Evolutionary conservation across 2,329 filamentous ascomycete genomes (phyloP), one percentile per base, ranked within the genome.

Genomic region (Pseudopithomyces chartarum): DNA sequence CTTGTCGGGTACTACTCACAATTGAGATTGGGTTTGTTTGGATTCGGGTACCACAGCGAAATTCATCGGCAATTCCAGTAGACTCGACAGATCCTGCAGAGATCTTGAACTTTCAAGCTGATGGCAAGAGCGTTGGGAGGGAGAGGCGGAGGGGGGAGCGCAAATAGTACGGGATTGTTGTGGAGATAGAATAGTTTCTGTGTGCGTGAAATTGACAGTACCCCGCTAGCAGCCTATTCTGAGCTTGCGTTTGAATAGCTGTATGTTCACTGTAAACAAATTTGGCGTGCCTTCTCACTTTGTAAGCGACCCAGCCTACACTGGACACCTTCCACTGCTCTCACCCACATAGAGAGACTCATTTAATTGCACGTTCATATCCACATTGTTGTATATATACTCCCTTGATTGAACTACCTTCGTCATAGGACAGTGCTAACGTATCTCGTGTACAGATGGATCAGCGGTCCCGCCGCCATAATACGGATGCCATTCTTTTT

Each of bases 241-340:
- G 8, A 8, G 26, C 23, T 17, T n/a, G 6, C 11, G 4, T 17
- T 7, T 3, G 6, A 29, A 1, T n/a, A 10, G 22, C 29, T 40
- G 17, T 3, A 13, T 19, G 13, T 15, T 17, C 7, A 20, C 7
- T 29, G 47, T 50, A 11, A 32, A 40, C 15, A 26, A 11, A 17
- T 10, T 23, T 32, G 47, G 10, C 15, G 47, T 40, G 36, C 15
- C 33, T 50, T 40, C 47, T 50, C 47, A 40, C 34, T 50, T 50
- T 34, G 20, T 15, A 15, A 3, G 47, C 22, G 47, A 50, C 47
- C 33, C 20, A 39, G 46, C 33, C 33, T 15, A 23, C 13, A 17
- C 44, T 29, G 33, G 29, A 34, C 3, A 22, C 47, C 20, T 34
- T n/a, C 47, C 26, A 40, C 20, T 19, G 19, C 33, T 20, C 32